Base-by-base conservation (phyloP, 2,329 filamentous ascomycete genomes). In the Escovopsis weberi region DNA sequence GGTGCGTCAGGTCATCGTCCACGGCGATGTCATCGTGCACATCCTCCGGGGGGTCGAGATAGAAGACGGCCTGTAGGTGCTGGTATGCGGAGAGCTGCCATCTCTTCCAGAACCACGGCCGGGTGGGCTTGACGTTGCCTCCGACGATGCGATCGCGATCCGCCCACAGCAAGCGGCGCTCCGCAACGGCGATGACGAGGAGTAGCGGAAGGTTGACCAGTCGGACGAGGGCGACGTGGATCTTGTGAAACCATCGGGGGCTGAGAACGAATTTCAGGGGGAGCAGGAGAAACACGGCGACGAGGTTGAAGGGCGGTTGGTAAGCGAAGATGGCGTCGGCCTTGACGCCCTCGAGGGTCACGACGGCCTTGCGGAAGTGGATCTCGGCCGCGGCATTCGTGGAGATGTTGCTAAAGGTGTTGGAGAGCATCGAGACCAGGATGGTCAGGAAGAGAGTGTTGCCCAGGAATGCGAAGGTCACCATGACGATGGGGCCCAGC, bases 381-480 rank as follows among this genome's bases (percentile, higher is more conserved):
- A 89, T 84, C 59, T 93, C 85, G n/a, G 83, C 79, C 0, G 79
- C 80, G 1, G 84, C 81, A 51, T 89, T 86, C 42, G 70, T 65
- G 6, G 82, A 81, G 42, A 91, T 85, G 47, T 75, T 83, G 53
- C 78, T 79, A 56, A 91, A 93, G 0, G 85, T 91, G 54, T 86
- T 87, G 47, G 79, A 84, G 10, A 93, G 71, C 74, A 89, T 89
- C 11, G 85, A 88, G 1, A 93, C 85, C 12, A 91, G 70, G 47
- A 93, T 86, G 2, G 85, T 91, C n/a, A 93, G 70, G 63, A 91
- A 93, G 43, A 91, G 72, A 0, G 84, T 91, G 61, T 91, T 91
- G 36, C 85, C 85, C 4, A 93, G 68, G 58, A 91, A 91, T 2
- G 85, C 81, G 57, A 91, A 93, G 12, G 82, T 72, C 43, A 91